Base-by-base conservation (phyloP, 129 eudicot genomes). In the Escallonia herrerae region DNA sequence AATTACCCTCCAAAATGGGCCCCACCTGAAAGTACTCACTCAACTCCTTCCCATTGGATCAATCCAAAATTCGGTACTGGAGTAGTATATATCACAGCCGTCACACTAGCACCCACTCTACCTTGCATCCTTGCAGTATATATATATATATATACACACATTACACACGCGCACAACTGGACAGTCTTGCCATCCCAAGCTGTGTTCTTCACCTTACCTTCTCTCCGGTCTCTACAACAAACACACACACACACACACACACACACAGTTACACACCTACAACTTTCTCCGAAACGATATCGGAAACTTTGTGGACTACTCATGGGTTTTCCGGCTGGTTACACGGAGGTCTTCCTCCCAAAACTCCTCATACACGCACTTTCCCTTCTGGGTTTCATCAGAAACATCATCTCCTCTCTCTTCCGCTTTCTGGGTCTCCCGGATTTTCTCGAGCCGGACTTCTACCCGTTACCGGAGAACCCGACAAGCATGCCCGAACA, bases 241-340 rank as follows among this genome's bases (percentile, higher is more conserved):
- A 37, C n/a, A n/a, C n/a, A n/a, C n/a, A n/a, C n/a, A n/a, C n/a
- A n/a, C n/a, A n/a, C 60, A 5, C 8, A 39, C 59, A 7, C 11
- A n/a, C 9, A 15, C 8, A 22, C 10, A 11, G 39, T 39, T 2
- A 15, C 8, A 2, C n/a, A n/a, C 14, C 4, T 60, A 2, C 40
- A 5, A 10, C 40, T 5, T 57, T 7, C 62, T 38, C 67, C 41
- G 39, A 6, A 64, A 11, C 15, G 3, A 6, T 14, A 22, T 22
- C 33, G 33, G 33, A 1, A 0, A 22, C 33, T 22, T 22, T 22
- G 33, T 22, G 33, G 0, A 22, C 10, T 42, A 9, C 22, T 40
- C 2, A 86, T 86, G 95, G 83, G 83, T 10, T 86, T 86, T 13
- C 90, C 87, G 6, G 76, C 78, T 14, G 86, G 84, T 15, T 86